Evolutionary conservation across 768 basidiomycete genomes (phyloP).

Genomic region (Daedalea quercina): DNA sequence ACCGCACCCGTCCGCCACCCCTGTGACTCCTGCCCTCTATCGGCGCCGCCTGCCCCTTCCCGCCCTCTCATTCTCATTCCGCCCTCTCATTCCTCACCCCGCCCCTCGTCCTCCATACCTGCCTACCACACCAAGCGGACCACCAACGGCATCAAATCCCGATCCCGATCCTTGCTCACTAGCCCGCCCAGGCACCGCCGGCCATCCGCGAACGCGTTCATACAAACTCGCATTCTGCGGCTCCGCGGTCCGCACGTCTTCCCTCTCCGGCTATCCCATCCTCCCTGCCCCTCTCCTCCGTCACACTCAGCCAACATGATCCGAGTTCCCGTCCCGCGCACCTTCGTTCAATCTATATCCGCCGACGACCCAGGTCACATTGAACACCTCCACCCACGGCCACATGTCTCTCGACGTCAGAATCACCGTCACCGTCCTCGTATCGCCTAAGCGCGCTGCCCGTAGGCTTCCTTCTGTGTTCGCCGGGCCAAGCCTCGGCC

Average conservation of each 20-base stretch:
- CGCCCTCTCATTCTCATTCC: not conserved
- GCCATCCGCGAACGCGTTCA: not conserved
- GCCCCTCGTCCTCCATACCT: no score
- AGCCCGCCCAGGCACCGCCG: not conserved
- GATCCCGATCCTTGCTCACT: not conserved
- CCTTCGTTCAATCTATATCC: not conserved
- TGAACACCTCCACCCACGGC: not conserved
- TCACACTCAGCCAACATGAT: not conserved
- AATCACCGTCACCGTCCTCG: not conserved
- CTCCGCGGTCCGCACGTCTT: not conserved
- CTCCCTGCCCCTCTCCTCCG: not conserved
- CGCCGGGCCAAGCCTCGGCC: not conserved
- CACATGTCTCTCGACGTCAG: not conserved
- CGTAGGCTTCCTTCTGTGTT: not conserved
- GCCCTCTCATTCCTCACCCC: not conserved
- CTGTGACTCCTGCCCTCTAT: not conserved
- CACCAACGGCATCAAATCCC: not conserved
- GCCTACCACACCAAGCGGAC: no score
- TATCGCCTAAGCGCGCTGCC: not conserved
- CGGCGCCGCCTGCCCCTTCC: constrained; percentile 1
- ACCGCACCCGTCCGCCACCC: not conserved
- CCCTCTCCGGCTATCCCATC: not conserved
- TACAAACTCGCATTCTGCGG: not conserved
- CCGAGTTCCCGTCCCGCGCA: not conserved
- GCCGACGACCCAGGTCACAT: constrained; percentile 1